A percentile compares a stretch with the other conserved stretches of the same genome.
Conservation (phyloP, 2,329 filamentous ascomycete genomes). For the Beauveria rudraprayagi region DNA sequence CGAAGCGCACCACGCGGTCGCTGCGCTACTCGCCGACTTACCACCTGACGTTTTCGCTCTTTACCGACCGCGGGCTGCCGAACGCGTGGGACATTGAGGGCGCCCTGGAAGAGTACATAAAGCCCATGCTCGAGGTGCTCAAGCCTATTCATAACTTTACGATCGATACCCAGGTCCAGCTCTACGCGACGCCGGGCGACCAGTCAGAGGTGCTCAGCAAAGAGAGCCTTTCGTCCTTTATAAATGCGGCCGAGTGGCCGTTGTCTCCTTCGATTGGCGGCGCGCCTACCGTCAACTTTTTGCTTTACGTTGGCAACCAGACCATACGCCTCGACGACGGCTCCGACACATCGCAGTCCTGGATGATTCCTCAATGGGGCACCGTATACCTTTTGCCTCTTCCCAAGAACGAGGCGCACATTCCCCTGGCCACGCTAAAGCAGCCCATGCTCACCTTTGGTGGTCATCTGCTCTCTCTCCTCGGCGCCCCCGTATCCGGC, state of each 20-base stretch:
- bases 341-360: conserved; percentile 51
- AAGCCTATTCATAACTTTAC: conserved; percentile 88
- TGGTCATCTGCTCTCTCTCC: conserved; percentile 76
- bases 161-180: conserved; percentile 89
- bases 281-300: conserved; percentile 92
- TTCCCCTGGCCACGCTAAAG: conserved; percentile 60
- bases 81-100: conserved; percentile 87
- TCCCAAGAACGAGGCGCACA: conserved; percentile 35
- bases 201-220: conserved; percentile 61
- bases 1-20: conserved; percentile 70
- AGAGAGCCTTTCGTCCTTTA: conserved; percentile 85
- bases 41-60: conserved; percentile 91
- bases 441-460: conserved; percentile 85
- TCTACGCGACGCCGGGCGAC: conserved; percentile 71
- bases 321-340: conserved; percentile 50
- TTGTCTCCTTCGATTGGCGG: conserved; percentile 87
- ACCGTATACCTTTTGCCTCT: conserved; percentile 52
- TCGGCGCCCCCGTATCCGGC: conserved; percentile 75
- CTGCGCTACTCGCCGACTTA: conserved; percentile 91
- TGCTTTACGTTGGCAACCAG: conserved; percentile 78
- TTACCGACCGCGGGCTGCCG: conserved; percentile 69
- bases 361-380: conserved; percentile 96
- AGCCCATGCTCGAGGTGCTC: conserved; percentile 71
- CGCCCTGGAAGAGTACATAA: conserved; percentile 72
- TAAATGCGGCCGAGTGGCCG: conserved; percentile 97